Evolutionary conservation across 306 rosid genomes (phyloP).

Genomic region (Quercus agrifolia): DNA sequence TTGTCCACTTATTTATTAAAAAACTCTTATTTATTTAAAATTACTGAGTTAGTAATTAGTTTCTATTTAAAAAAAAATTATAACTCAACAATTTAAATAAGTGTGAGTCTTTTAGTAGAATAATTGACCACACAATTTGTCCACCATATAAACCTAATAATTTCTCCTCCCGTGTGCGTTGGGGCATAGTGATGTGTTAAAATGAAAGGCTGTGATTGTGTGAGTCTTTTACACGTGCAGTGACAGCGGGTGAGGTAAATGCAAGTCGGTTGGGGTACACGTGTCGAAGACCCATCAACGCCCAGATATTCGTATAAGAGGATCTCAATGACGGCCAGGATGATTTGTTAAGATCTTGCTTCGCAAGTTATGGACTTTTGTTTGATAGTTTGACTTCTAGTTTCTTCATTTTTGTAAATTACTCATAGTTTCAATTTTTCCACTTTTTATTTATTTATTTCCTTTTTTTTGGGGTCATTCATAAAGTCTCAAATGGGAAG

Average conservation of each 20-base stretch:
- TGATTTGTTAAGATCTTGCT: background rate
- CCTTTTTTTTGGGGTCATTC: no score
- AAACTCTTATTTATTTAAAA: no score
- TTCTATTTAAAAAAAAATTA: no score
- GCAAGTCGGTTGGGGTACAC: background rate
- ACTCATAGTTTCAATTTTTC: no score
- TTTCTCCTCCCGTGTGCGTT: background rate
- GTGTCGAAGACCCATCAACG: background rate
- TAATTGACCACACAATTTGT: rapidly evolving
- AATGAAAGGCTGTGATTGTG: background rate
- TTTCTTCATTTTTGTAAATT: no score
- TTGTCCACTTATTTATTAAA: no score
- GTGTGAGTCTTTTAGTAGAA: rapidly evolving
- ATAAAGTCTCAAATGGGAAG: no score
- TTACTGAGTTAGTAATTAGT: no score
- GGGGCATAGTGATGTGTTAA: background rate
- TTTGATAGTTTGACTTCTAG: no score
- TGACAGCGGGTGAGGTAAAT: background rate
- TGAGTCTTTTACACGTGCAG: background rate
- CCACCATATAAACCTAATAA: no score
- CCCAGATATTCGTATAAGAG: background rate
- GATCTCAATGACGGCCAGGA: background rate
- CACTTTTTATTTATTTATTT: no score
- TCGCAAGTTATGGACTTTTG: background rate
- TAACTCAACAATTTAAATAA: no score